Evolutionary conservation across 768 basidiomycete species (phyloP), one percentile per base, ranked within the genome.

Genomic region (Pholiota molesta): DNA sequence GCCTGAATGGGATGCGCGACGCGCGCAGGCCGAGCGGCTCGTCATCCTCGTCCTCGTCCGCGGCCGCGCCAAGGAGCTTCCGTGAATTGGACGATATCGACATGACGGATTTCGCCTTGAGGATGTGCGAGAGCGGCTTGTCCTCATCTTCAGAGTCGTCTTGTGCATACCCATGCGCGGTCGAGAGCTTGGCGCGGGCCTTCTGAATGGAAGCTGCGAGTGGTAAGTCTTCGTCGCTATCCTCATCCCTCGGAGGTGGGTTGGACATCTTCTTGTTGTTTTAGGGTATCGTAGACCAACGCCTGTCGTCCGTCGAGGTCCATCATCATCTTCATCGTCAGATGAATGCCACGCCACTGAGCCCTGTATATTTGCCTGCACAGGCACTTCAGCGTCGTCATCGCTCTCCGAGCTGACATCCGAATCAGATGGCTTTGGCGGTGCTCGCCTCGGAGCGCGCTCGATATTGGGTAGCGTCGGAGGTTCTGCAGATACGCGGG

Each of bases 221-320:
- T 2, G 94, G 94, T 45, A 93, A 66, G 74, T 95, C 92, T 65
- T 94, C 92, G 57, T 92, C 92, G 63, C 90, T 91, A 63, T 87
- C 85, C 19, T 82, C 81, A 54, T 80, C 82, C 17, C 67, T 69
- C 47, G 29, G 64, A 49, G n/a, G 64, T 17, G 60, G 44, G 47
- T 52, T 53, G 39, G 42, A 44, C 17, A 51, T 28, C 58, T 65
- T 65, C 21, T 66, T 73, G 42, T 42, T 61, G 73, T 76, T 52
- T 68, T 76, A 14, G 79, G 79, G 65, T 83, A 83, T 58, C 86
- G 81, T 53, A 77, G 83, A 0, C 88, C 88, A 10, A 79, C 78
- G 39, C 88, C 85, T n/a, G 82, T 84, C 3, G 80, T 86, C 29
- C 85, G 85, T 55, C 79, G 79, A 17, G 83, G 86, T 26, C 26